Percentiles rank a stretch among this genome's conserved stretches.
Conservation (phyloP, 768 basidiomycete species). For the Pulveroboletus sp. region DNA sequence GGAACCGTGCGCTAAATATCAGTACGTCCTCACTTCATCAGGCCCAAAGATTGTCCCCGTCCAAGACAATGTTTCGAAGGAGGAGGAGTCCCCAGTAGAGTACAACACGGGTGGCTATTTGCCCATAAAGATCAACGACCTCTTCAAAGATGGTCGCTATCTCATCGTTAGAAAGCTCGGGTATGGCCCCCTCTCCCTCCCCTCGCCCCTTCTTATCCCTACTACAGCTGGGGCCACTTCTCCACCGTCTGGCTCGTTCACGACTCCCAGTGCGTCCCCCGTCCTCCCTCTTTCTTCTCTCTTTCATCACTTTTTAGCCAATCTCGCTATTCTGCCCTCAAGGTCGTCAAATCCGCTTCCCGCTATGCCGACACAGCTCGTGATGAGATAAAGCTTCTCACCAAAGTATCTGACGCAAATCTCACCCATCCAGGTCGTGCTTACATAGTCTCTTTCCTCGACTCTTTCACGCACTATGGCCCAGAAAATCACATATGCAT, state of each 20-base stretch:
- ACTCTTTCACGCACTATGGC: slow-evolving; percentile 79
- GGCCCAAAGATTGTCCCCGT: slow-evolving; percentile 72
- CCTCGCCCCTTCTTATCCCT: slow-evolving; percentile 5
- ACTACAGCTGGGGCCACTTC: slow-evolving; percentile 86
- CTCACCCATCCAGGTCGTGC: slow-evolving; percentile 75
- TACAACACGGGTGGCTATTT: slow-evolving; percentile 83
- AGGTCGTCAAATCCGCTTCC: slow-evolving; percentile 92
- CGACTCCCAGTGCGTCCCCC: slow-evolving; percentile 61
- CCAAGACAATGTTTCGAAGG: slow-evolving; percentile 62
- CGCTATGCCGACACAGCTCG: slow-evolving; percentile 96
- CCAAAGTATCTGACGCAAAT: slow-evolving; percentile 67
- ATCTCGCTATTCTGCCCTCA: slow-evolving; percentile 82
- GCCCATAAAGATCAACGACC: slow-evolving; percentile 75
- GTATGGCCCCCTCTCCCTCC: slow-evolving; percentile 34
- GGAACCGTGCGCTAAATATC: slow-evolving; percentile 65
- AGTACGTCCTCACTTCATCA: slow-evolving; percentile 67
- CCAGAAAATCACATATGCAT: slow-evolving; percentile 87
- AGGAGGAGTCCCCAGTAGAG: slow-evolving; percentile 82
- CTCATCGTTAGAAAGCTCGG: slow-evolving; percentile 88
- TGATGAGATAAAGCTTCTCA: slow-evolving; percentile 92
- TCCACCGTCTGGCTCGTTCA: slow-evolving; percentile 92
- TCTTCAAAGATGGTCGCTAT: slow-evolving; percentile 84
- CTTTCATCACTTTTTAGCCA: slow-evolving; percentile 42
- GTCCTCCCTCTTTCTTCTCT: slow-evolving; percentile 1
- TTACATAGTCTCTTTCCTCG: slow-evolving; percentile 86